phyloP scores from a whole-genome alignment of 1,284 basidiomycete species.

The Pseudozyma sp. region DNA sequence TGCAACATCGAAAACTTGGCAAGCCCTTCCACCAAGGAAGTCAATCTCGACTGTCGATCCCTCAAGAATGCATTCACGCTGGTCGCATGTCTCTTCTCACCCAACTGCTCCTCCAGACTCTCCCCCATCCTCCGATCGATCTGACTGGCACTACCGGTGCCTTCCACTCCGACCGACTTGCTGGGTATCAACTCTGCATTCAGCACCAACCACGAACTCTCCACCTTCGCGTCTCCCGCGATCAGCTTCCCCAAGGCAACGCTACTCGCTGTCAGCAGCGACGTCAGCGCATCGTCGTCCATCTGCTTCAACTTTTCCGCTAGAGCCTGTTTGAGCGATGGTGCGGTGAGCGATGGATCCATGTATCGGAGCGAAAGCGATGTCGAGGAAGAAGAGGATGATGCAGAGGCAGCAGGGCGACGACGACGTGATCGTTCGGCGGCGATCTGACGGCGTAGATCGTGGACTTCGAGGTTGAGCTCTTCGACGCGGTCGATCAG shows the following conservation, averaged over 20 bases:
- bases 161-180: constrained; percentile 38
- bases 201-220: background rate
- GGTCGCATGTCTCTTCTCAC: background rate
- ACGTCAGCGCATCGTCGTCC: constrained; percentile 41
- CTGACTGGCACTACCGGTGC: constrained; percentile 25
- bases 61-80: constrained; percentile 18
- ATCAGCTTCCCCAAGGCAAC: constrained; percentile 6
- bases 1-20: constrained; percentile 17
- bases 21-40: constrained; percentile 8
- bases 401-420: background rate
- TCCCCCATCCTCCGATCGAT: constrained; percentile 20
- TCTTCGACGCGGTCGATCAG: constrained; percentile 29
- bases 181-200: constrained; percentile 20
- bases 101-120: background rate
- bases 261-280: constrained; percentile 12
- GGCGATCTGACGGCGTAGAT: constrained; percentile 14
- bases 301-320: constrained; percentile 17
- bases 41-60: constrained; percentile 19
- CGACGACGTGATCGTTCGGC: constrained; percentile 27
- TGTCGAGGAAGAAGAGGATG: constrained; percentile 1
- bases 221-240: background rate
- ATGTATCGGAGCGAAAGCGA: constrained; percentile 5
- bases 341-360: background rate
- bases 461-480: constrained; percentile 32
- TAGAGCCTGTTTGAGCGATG: constrained; percentile 6